phyloP scores from a whole-genome alignment of 1,284 basidiomycete genomes.

The Moesziomyces antarcticus region DNA sequence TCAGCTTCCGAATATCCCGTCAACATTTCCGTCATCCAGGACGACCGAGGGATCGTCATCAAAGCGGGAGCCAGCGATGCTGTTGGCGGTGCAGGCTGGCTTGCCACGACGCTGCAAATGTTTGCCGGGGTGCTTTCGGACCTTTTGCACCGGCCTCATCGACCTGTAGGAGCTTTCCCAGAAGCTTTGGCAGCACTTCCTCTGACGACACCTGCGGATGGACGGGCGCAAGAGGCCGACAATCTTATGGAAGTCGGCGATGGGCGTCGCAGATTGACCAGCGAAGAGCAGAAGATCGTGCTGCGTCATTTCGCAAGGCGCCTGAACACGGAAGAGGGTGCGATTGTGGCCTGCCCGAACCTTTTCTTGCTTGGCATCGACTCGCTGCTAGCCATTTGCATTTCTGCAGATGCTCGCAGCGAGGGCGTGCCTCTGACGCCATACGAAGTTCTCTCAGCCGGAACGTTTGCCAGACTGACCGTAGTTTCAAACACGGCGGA shows the following conservation, averaged over 20 bases:
- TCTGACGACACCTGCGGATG: not conserved
- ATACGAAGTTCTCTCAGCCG: conserved; percentile 11
- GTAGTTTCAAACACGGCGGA: not conserved
- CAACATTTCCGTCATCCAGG: conserved; percentile 19
- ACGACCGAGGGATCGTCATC: conserved; percentile 8
- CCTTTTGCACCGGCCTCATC: conserved; percentile 5
- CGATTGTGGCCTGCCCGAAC: conserved; percentile 9
- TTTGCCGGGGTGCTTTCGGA: conserved; percentile 8
- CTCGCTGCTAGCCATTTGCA: conserved; percentile 19
- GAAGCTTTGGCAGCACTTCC: conserved; percentile 10
- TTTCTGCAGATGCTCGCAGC: conserved; percentile 11
- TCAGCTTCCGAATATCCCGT: conserved; percentile 26
- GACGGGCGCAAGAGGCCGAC: not conserved
- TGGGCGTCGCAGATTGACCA: conserved; percentile 9
- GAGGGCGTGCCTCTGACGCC: conserved; percentile 11
- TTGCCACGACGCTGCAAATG: conserved; percentile 9
- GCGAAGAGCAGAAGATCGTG: conserved; percentile 11
- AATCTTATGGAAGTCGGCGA: not conserved
- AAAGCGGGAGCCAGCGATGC: conserved; percentile 19
- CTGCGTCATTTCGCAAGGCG: conserved; percentile 11
- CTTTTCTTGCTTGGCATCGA: conserved; percentile 21
- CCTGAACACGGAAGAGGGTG: conserved; percentile 2
- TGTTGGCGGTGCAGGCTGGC: conserved; percentile 12
- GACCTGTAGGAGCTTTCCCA: conserved; percentile 12
- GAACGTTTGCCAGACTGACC: conserved; percentile 4